A percentile compares a stretch with the other conserved stretches of the same genome.
These are phyloP conservation scores for Fusarium sp. DNA, from an alignment of 2,329 filamentous ascomycete species.

Conservation along the genomic window DNA sequence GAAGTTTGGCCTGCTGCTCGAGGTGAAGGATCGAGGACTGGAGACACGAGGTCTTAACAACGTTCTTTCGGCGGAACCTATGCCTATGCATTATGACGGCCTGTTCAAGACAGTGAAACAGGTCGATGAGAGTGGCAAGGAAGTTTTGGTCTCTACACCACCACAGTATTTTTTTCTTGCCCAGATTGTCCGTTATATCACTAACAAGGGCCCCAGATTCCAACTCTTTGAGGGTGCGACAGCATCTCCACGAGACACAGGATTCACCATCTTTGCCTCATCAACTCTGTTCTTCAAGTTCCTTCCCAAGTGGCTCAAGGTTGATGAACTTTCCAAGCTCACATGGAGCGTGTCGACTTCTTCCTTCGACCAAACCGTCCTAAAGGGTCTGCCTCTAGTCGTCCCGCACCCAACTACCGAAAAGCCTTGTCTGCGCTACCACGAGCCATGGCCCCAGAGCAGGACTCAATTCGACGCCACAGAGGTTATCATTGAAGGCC, in stretches of 20 bases:
- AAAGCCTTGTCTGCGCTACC: conserved; percentile 63
- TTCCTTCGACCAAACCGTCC: conserved; percentile 58
- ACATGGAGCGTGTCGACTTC: conserved; percentile 63
- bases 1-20: conserved; percentile 65
- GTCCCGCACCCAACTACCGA: conserved; percentile 58
- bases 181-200: not conserved
- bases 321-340: conserved; percentile 52
- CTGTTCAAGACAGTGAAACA: conserved; percentile 65
- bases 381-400: conserved; percentile 59
- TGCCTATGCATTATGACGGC: conserved; percentile 70
- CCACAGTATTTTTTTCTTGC: conserved; percentile 49
- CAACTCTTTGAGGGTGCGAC: conserved; percentile 64
- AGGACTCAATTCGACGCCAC: conserved; percentile 64
- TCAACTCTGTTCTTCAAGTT: conserved; percentile 63
- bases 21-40: conserved; percentile 62
- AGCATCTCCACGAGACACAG: conserved; percentile 61
- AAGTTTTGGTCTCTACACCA: conserved; percentile 55
- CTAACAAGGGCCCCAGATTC: conserved; percentile 50
- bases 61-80: conserved; percentile 64
- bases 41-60: conserved; percentile 62
- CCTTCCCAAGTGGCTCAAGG: conserved; percentile 52
- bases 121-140: conserved; percentile 52
- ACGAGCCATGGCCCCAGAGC: conserved; percentile 65
- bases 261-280: conserved; percentile 66
- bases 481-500: conserved; percentile 56